Base-by-base conservation (phyloP, 768 basidiomycete species). In the Lentinula guzmanii region DNA sequence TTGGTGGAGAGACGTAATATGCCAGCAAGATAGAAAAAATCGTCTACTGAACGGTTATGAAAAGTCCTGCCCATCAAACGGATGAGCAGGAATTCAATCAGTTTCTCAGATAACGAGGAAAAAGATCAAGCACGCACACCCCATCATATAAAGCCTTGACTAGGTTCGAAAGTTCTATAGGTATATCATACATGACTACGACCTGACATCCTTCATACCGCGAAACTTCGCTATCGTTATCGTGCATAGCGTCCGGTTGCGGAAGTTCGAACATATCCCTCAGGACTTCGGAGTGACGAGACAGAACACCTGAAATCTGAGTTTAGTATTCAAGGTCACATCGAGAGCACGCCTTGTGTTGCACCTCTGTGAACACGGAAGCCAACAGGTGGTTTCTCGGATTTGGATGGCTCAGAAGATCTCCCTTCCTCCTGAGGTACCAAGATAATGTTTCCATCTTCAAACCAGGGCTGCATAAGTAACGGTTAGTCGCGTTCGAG, bases 1-100 rank as follows among this genome's bases (percentile, higher is more conserved):
- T 87, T 87, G 34, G 80, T 84, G 10, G 84, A 68, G 11, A 87
- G 71, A 18, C 85, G 83, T 15, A 87, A 71, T 45, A 86, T 80
- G 5, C 83, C 81, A 35, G 83, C 79, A n/a, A 83, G 70, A 62
- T 79, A 74, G 63, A 79, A 80, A 68, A 86, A 86, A 63, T 85
- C 82, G n/a, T 78, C 73, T 43, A 79, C 71, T 31, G 69, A 73
- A 35, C 70, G 66, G 61, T 77, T 75, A 34, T 72, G 62, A 50
- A 80, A 80, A 4, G 66, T 66, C n/a, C 78, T 79, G 46, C 13
- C 28, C 33, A n/a, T 21, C 31, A 52, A 58, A 41, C 33, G 28
- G 35, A 54, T 37, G 13, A 63, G 31, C 42, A 43, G 16, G 16
- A 43, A n/a, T 2, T 16, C 10, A 24, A 31, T 58, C 28, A 57